phyloP scores from a whole-genome alignment of 2,329 filamentous ascomycete genomes.

The Zymoseptoria brevis region DNA sequence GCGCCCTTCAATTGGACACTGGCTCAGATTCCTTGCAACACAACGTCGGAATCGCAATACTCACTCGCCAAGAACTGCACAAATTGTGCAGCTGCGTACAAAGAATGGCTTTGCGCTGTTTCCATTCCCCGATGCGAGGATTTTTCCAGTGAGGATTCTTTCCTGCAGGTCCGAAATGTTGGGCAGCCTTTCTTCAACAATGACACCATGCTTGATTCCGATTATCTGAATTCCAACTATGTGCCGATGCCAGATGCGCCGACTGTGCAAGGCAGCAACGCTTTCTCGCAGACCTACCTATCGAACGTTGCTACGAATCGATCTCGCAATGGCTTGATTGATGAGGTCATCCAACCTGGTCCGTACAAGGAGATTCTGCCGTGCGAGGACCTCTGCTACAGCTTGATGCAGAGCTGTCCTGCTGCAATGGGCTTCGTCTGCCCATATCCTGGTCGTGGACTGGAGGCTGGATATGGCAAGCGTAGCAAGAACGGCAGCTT shows the following conservation, averaged over 20 bases:
- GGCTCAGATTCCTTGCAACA: constrained; percentile 78
- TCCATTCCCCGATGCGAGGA: constrained; percentile 89
- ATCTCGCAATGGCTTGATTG: constrained; percentile 39
- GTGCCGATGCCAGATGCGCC: constrained; percentile 29
- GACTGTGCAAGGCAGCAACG: constrained; percentile 23
- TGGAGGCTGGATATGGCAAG: constrained; percentile 46
- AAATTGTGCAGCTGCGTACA: constrained; percentile 75
- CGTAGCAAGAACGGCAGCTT: constrained; percentile 17
- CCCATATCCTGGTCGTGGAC: constrained; percentile 45
- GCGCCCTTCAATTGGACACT: constrained; percentile 73
- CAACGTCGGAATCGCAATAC: constrained; percentile 63
- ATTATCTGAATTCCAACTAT: constrained; percentile 21
- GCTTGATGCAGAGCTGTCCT: constrained; percentile 78
- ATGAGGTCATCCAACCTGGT: constrained; percentile 63
- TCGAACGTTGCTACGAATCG: constrained; percentile 27
- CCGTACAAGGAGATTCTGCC: constrained; percentile 92
- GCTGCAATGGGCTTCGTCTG: constrained; percentile 67
- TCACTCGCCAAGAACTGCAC: constrained; percentile 69
- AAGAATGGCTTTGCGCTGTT: constrained; percentile 89
- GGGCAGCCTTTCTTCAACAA: constrained; percentile 36
- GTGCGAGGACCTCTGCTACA: constrained; percentile 80
- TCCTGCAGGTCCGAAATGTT: constrained; percentile 63
- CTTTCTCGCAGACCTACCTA: constrained; percentile 25
- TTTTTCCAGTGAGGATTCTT: constrained; percentile 51
- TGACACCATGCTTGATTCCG: constrained; percentile 18